Percentiles rank a stretch among this genome's conserved stretches.
These are phyloP conservation scores for Phialocephala sp. DNA, from an alignment of 2,329 filamentous ascomycete species.

Conservation along the genomic window DNA sequence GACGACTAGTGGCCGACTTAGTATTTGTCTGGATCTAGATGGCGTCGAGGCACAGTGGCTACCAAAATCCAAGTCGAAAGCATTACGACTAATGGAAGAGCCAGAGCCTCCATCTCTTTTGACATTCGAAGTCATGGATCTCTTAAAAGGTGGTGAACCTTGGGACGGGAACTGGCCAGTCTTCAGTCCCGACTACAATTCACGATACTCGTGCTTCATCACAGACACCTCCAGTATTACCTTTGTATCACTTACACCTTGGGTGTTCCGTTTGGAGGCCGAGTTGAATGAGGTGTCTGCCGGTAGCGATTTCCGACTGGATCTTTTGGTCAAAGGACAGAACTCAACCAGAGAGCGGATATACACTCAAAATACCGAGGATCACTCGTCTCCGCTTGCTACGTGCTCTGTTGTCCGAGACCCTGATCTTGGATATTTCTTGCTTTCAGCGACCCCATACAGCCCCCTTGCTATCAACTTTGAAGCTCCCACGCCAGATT, in stretches of 20 bases:
- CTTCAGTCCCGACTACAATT: slow-evolving; percentile 65
- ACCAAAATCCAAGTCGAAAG: slow-evolving; percentile 57
- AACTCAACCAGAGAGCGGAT: slow-evolving; percentile 61
- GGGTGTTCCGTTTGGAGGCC: slow-evolving; percentile 68
- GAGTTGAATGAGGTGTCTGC: slow-evolving; percentile 63
- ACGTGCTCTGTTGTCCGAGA: slow-evolving; percentile 61
- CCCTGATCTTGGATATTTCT: slow-evolving; percentile 67
- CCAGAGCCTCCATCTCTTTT: slow-evolving; percentile 56
- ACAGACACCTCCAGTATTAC: slow-evolving; percentile 66
- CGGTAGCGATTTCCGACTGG: slow-evolving; percentile 66
- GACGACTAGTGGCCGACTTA: slow-evolving; percentile 64
- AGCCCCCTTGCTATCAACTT: slow-evolving; percentile 65
- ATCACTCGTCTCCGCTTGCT: slow-evolving; percentile 53
- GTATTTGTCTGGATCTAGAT: slow-evolving; percentile 65
- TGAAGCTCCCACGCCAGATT: slow-evolving; percentile 55
- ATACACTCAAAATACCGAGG: slow-evolving; percentile 58
- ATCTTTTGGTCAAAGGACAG: slow-evolving; percentile 63
- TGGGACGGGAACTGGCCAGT: slow-evolving; percentile 65
- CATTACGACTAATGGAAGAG: slow-evolving; percentile 47
- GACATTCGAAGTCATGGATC: slow-evolving; percentile 68
- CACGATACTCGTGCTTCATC: slow-evolving; percentile 67
- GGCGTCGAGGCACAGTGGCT: slow-evolving; percentile 71
- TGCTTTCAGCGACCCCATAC: slow-evolving; percentile 63
- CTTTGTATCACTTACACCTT: slow-evolving; percentile 63
- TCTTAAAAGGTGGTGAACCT: slow-evolving; percentile 59